Conservation (phyloP, 306 rosid genomes). For the Herpetospermum pedunculosum region DNA sequence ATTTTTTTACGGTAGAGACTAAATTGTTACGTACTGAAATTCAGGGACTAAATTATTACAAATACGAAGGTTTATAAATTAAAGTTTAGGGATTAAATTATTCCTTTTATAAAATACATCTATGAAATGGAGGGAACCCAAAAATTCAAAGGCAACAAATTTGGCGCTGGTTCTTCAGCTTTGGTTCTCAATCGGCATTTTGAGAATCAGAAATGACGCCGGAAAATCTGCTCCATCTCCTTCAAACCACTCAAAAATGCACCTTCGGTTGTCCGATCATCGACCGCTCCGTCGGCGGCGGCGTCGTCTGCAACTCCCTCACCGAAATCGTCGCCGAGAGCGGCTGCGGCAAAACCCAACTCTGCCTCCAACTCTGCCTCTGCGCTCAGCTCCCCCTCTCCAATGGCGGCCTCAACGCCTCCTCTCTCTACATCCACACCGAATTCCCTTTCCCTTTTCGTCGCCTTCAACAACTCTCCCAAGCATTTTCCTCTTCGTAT, state of each 20-base stretch:
- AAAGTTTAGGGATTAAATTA: too few species aligned
- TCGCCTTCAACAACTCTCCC: conserved; percentile 62
- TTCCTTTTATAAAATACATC: too few species aligned
- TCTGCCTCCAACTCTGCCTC: conserved; percentile 79
- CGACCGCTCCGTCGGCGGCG: conserved; percentile 50
- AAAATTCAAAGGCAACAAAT: not conserved
- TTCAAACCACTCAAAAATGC: conserved; percentile 26
- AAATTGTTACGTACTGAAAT: too few species aligned
- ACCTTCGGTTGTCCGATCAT: conserved; percentile 56
- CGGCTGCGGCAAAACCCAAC: conserved; percentile 72
- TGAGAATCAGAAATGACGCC: conserved; percentile 17
- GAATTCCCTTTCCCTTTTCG: conserved; percentile 74
- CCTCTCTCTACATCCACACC: conserved; percentile 61
- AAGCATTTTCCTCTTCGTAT: conserved; percentile 19
- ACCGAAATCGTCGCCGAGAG: conserved; percentile 77
- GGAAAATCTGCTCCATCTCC: conserved; percentile 30
- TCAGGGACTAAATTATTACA: too few species aligned
- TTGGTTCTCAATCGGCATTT: not conserved
- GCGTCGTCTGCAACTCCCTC: conserved; percentile 62
- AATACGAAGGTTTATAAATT: too few species aligned
- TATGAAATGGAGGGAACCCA: not conserved
- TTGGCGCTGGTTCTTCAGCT: not conserved
- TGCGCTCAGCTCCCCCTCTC: conserved; percentile 67
- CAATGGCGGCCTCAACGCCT: conserved; percentile 60
- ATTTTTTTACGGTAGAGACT: too few species aligned